phyloP scores from a whole-genome alignment of 1,139 yeast species.

The Insectozyma bohioensis region DNA sequence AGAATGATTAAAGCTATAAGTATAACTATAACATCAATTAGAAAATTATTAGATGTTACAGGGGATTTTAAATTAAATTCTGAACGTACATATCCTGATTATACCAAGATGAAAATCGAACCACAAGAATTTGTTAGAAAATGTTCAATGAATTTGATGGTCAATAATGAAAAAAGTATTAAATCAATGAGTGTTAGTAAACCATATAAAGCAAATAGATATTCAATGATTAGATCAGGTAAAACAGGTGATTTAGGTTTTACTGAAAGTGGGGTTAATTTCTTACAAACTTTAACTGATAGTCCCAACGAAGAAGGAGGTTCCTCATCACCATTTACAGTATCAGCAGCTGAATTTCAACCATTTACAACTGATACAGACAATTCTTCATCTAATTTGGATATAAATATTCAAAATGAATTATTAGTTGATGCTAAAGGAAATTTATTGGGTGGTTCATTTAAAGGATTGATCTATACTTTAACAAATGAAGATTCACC shows the following conservation, averaged over 20 bases:
- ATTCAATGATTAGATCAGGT: conserved; percentile 63
- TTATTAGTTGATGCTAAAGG: conserved; percentile 50
- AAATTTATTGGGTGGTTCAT: conserved; percentile 71
- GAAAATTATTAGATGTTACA: conserved; percentile 46
- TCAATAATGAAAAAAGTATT: conserved; percentile 46
- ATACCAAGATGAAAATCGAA: conserved; percentile 54
- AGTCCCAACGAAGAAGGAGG: no score
- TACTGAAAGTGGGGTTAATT: conserved; percentile 59
- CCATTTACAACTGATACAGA: conserved; percentile 28
- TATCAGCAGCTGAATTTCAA: conserved; percentile 39
- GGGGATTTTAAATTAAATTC: conserved; percentile 73
- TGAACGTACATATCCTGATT: conserved; percentile 74
- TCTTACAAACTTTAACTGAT: conserved; percentile 45
- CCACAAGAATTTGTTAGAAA: conserved; percentile 61
- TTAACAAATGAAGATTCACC: conserved; percentile 73
- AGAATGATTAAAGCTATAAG: conserved; percentile 63
- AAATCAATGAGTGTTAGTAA: conserved; percentile 21
- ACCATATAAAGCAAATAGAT: conserved; percentile 38
- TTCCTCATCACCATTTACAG: conserved; percentile 43
- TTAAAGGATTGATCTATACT: conserved; percentile 68
- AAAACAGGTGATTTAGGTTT: conserved; percentile 51
- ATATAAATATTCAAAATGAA: conserved; percentile 31
- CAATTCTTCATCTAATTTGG: no score
- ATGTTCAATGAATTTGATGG: conserved; percentile 70
- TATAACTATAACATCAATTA: conserved; percentile 45